A percentile compares a stretch with the other conserved stretches of the same genome.
These are phyloP conservation scores for Pterocarpus santalinus DNA, from an alignment of 306 rosid genomes.

Conservation along the genomic window DNA sequence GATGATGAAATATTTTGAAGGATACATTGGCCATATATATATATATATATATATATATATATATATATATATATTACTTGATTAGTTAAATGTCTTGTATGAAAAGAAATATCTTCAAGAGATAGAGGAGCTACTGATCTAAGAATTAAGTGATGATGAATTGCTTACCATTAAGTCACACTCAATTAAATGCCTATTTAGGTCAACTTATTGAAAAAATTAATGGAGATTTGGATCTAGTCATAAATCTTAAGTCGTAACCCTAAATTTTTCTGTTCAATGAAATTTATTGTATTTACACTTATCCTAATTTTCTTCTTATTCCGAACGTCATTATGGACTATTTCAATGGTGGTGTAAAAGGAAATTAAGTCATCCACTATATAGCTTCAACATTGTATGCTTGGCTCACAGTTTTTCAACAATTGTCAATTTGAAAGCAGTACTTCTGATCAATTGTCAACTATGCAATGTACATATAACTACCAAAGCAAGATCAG, in stretches of 20 bases:
- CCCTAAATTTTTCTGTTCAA: neutral
- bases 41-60: too few species aligned
- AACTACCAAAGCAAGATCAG: conserved; percentile 2
- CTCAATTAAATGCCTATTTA: conserved; percentile 12
- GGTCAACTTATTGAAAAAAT: neutral
- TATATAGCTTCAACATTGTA: conserved; percentile 4
- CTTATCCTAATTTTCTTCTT: neutral
- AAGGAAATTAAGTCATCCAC: conserved; percentile 11
- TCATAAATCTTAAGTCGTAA: neutral
- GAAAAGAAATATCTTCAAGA: too few species aligned
- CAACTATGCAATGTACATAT: neutral
- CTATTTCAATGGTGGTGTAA: neutral
- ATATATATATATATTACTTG: too few species aligned
- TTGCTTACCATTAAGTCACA: neutral
- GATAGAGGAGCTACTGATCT: neutral
- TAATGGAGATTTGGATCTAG: neutral
- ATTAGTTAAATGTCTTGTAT: too few species aligned
- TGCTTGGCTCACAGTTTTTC: conserved; percentile 33
- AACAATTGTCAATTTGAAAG: conserved; percentile 29
- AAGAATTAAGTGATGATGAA: neutral
- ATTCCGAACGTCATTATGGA: conserved; percentile 17
- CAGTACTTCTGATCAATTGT: neutral
- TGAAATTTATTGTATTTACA: conserved; percentile 2
- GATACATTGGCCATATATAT: neutral
- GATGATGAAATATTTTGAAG: neutral